A percentile compares a stretch with the other conserved stretches of the same genome.
Conservation (phyloP, 1,284 basidiomycete genomes). For the Sporisorium graminicola region DNA sequence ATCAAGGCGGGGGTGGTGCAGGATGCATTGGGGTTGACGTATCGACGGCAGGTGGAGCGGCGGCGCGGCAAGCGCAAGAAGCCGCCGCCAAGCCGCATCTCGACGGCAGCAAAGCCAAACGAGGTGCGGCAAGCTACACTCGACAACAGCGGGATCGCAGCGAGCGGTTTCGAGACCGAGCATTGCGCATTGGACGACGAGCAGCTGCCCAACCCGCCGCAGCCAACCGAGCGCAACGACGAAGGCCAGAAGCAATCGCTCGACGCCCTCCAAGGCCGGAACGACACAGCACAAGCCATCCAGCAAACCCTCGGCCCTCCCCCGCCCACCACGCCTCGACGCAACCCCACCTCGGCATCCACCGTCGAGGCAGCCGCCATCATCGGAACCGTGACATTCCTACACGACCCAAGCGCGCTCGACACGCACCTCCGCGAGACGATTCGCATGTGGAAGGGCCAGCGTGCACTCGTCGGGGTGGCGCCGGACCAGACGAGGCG, state of each 20-base stretch:
- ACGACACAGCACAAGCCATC: constrained; percentile 19
- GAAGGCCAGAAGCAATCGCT: constrained; percentile 18
- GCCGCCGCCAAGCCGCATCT: no score
- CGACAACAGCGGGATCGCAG: not conserved
- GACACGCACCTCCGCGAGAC: constrained; percentile 40
- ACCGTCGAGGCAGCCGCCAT: constrained; percentile 1
- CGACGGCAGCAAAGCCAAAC: not conserved
- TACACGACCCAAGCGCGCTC: constrained; percentile 27
- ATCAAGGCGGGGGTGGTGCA: constrained; percentile 17
- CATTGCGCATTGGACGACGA: not conserved
- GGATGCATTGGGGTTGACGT: constrained; percentile 25
- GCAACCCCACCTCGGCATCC: constrained; percentile 3
- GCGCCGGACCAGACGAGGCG: constrained; percentile 35
- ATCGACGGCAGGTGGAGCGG: constrained; percentile 17
- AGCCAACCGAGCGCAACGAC: not conserved
- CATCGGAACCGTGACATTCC: constrained; percentile 50
- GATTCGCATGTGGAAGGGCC: constrained; percentile 55
- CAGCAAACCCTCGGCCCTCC: constrained; percentile 17
- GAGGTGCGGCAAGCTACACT: constrained; percentile 10
- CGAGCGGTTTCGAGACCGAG: not conserved
- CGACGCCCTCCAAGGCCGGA: constrained; percentile 29
- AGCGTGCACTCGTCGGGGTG: constrained; percentile 49
- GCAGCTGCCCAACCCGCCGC: no score
- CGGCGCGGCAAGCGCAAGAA: constrained; percentile 22
- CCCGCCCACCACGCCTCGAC: constrained; percentile 8